A percentile compares a stretch with the other conserved stretches of the same genome.
Evolutionary conservation across 2,329 filamentous ascomycete species (phyloP).

Genomic region (Paraphaeosphaeria sporulosa): DNA sequence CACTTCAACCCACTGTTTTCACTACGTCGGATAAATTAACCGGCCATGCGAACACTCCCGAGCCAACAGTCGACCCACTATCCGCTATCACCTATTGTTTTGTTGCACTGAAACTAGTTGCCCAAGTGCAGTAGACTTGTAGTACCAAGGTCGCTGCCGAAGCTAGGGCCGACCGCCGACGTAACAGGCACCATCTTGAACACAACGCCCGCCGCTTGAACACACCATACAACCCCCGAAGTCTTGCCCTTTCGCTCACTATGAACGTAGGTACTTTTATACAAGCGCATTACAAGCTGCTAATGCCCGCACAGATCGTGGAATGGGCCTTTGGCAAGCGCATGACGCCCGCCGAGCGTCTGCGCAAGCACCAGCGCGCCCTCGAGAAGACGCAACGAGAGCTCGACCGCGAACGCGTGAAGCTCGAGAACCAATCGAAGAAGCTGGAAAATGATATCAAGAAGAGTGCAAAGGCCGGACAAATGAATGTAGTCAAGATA

Average conservation of each 20-base stretch:
- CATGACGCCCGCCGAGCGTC: slow-evolving; percentile 92
- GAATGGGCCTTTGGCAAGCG: slow-evolving; percentile 99
- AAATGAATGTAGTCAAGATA: slow-evolving; percentile 98
- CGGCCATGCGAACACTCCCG: neutral
- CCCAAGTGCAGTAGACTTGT: neutral
- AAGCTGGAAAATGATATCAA: slow-evolving; percentile 96
- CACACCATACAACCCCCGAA: slow-evolving; percentile 1
- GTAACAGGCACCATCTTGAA: slow-evolving; percentile 2
- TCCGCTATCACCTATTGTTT: neutral
- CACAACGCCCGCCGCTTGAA: slow-evolving; percentile 1
- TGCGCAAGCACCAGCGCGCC: slow-evolving; percentile 93
- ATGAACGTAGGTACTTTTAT: slow-evolving; percentile 65
- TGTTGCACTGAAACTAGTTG: neutral
- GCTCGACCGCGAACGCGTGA: slow-evolving; percentile 91
- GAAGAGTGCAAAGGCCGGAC: slow-evolving; percentile 96
- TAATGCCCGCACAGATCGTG: slow-evolving; percentile 71
- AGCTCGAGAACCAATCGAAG: slow-evolving; percentile 98
- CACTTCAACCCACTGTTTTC: neutral
- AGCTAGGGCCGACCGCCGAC: slow-evolving; percentile 11
- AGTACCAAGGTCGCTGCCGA: slow-evolving; percentile 9
- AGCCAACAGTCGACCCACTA: neutral
- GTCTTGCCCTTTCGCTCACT: slow-evolving; percentile 28
- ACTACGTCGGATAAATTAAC: neutral
- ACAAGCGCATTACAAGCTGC: slow-evolving; percentile 7
- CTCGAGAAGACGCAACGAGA: slow-evolving; percentile 98